Base-by-base conservation (phyloP, 2,329 filamentous ascomycete genomes). In the Cladophialophora carrionii region DNA sequence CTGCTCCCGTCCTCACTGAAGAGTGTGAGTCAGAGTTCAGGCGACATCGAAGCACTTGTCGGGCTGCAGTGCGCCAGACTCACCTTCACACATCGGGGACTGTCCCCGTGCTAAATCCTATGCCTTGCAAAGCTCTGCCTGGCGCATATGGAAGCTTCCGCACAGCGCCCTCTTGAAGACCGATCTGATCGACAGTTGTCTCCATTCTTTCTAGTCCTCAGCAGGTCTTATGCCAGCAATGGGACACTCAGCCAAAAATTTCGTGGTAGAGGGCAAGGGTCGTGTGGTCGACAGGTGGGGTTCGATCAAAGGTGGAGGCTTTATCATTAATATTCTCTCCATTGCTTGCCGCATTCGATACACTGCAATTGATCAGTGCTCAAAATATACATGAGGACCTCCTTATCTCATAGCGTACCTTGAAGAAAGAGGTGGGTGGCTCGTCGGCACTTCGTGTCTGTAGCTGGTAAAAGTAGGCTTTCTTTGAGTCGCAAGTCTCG, bases 401-500 rank as follows among this genome's bases (percentile, higher is more conserved):
- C n/a, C 37, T 43, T 17, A 14, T n/a, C 12, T 41, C 37, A 20
- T 9, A 26, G 14, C 79, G 61, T 74, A 91, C 90, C 86, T 92
- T 95, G 80, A 89, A 96, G 79, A 98, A 98, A 66, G 88, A 94
- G 71, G 95, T 99, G 90, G 96, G 97, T 66, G 95, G 95, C 83
- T 99, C 95, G 80, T 99, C 95, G 59, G 95, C 95, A 82, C 92
- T 96, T 72, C 95, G 88, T 79, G 98, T 98, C 84, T 99, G 95
- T 72, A 98, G 88, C 83, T 96, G 92, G 82, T 93, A 96, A 82
- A 94, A 98, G 69, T 93, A 96, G 3, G 95, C 95, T 80, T 92
- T 87, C 66, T 87, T 84, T 68, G 92, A 92, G 74, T 90, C 84
- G 82, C 95, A 99, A 63, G 84, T 84, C 48, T 92, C 88, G 68